Evolutionary conservation across 2,329 filamentous ascomycete genomes (phyloP), one percentile per base, ranked within the genome.

Genomic region (Pochonia chlamydosporia): DNA sequence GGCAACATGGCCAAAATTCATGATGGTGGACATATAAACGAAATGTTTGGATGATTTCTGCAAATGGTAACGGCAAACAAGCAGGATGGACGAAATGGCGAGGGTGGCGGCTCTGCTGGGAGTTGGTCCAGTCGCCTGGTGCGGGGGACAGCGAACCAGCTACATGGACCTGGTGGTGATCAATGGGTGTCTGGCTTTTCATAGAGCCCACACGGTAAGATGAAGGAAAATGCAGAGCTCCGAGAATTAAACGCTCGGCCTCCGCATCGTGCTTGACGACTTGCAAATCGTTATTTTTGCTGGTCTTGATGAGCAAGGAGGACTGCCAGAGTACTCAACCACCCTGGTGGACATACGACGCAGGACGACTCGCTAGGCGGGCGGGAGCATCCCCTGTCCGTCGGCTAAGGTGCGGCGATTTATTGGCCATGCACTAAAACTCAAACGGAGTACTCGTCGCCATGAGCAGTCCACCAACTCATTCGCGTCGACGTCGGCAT

Each of bases 361-460:
- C 6, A 6, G 14, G 30, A 33, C 9, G n/a, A n/a, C n/a, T n/a
- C n/a, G n/a, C 9, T 33, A 13, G 23, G 20, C 14, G 41, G 40
- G 39, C 6, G 20, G 37, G 36, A 33, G n/a, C 18, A 14, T 16
- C 30, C 47, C 48, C 45, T 45, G 40, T 43, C 21, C 40, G 40
- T 62, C 65, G 65, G 65, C 58, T 68, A 68, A 68, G 63, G 58
- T 65, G 56, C 65, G 65, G 65, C 61, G 56, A 64, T 63, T 65
- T 64, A 59, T 54, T 39, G 54, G 55, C 56, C 57, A 56, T 56
- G 56, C 58, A 59, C 66, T 69, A 66, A 69, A 69, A 66, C 63
- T 68, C 62, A 58, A 63, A 59, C 56, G 48, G 54, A 52, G 55
- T 54, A 56, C 54, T 58, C 47, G 49, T 53, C 50, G 51, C 57